These are phyloP conservation scores for Solioccasus polychromus DNA, from an alignment of 768 basidiomycete species.

Conservation along the genomic window DNA sequence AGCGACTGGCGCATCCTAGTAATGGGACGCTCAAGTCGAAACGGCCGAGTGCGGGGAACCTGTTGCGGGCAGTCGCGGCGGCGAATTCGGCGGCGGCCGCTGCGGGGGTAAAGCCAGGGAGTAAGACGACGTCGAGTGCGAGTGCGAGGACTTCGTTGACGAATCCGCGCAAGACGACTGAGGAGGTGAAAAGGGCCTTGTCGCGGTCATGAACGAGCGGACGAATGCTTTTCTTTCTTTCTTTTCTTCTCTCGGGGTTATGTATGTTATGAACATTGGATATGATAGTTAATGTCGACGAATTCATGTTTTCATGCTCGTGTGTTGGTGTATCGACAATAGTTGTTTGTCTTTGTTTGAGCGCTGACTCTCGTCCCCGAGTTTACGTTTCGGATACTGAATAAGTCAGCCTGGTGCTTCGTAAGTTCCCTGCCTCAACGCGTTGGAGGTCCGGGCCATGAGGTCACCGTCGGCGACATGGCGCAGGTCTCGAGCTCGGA, in stretches of 20 bases:
- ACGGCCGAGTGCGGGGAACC: constrained; percentile 49
- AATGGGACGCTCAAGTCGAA: constrained; percentile 28
- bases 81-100: constrained; percentile 42
- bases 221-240: not conserved
- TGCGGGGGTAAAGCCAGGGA: constrained; percentile 19
- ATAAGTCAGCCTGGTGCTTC: too few species aligned
- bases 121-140: constrained; percentile 4
- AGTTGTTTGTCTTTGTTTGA: too few species aligned
- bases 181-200: constrained; percentile 39
- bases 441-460: too few species aligned
- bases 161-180: constrained; percentile 47
- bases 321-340: too few species aligned
- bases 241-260: not conserved
- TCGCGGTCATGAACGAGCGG: constrained; percentile 12
- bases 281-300: constrained; percentile 9
- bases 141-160: constrained; percentile 39
- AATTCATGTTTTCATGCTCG: constrained; percentile 2
- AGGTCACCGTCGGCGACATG: too few species aligned
- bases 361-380: too few species aligned
- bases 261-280: constrained; percentile 4
- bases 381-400: too few species aligned
- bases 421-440: too few species aligned
- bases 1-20: constrained; percentile 15
- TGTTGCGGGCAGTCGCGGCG: constrained; percentile 58
- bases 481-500: too few species aligned